A percentile compares a stretch with the other conserved stretches of the same genome.
Evolutionary conservation across 202 grass and related monocot genomes (phyloP).

Genomic region (Panicum virgatum): DNA sequence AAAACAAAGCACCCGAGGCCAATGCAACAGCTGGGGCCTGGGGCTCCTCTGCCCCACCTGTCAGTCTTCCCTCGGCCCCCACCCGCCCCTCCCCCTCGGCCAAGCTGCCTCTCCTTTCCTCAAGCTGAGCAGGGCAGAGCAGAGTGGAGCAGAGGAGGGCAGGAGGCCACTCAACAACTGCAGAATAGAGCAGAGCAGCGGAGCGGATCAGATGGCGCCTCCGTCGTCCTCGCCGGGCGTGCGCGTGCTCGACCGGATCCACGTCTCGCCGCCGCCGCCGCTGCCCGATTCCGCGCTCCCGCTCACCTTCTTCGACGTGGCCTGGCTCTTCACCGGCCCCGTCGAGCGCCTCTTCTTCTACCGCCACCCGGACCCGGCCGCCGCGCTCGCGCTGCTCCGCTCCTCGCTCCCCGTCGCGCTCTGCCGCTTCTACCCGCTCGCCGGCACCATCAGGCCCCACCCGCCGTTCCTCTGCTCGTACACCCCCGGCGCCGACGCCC

Average conservation of each 20-base stretch:
- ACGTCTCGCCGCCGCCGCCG: background rate
- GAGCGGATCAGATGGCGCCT: background rate
- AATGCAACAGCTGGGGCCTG: too few species aligned
- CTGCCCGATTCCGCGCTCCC: conserved; percentile 5
- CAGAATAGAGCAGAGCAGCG: background rate
- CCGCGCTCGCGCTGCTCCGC: conserved; percentile 30
- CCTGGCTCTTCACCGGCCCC: too few species aligned
- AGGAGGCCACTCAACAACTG: background rate
- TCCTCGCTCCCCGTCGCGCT: conserved; percentile 39
- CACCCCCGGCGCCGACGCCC: background rate
- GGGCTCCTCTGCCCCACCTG: too few species aligned
- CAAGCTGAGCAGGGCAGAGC: background rate
- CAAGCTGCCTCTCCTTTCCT: too few species aligned
- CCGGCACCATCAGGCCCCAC: conserved; percentile 10
- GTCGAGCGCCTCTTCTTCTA: conserved; percentile 27
- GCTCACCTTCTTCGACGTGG: conserved; percentile 33
- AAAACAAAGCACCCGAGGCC: background rate
- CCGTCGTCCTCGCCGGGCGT: background rate
- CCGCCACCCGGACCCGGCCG: conserved; percentile 17
- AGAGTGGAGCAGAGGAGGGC: background rate
- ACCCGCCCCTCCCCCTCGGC: too few species aligned
- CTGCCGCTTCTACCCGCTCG: conserved; percentile 41
- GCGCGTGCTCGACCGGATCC: conserved; percentile 14
- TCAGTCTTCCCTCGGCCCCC: background rate
- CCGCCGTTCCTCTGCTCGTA: conserved; percentile 26